Base-by-base conservation (phyloP, 2,329 filamentous ascomycete genomes). In the Sarocladiaceae sp. region DNA sequence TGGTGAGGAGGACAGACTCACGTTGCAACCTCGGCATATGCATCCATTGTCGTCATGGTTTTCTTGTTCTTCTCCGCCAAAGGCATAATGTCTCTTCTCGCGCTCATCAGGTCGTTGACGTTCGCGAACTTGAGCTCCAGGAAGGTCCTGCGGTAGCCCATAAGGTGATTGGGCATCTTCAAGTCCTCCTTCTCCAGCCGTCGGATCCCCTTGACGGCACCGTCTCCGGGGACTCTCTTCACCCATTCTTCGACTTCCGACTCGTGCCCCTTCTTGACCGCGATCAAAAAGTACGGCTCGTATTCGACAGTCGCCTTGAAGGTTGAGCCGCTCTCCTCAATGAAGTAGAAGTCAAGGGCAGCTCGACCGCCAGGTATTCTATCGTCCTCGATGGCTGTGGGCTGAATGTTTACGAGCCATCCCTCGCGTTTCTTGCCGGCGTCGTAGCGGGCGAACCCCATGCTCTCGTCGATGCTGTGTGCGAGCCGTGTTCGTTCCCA, bases 261-360 rank as follows among this genome's bases (percentile, higher is more conserved):
- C 72, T 99, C 95, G 61, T 84, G 85, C 7, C 91, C 90, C 64
- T 86, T 88, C 69, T 91, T 94, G 50, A 92, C 89, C 0, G 92
- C 93, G 51, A 99, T 83, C 55, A 99, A 72, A 61, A 99, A 96
- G 73, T 99, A 99, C 1, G 94, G 94, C 61, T 97, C 91, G 67
- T 96, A 97, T 72, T 96, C 90, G 58, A 99, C 74, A 1, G 92
- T 97, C 11, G 94, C 92, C 68, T 99, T 99, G 79, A 99, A 99
- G 4, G 88, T 93, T 47, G 86, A 83, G 13, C 90, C 81, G 62
- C 96, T 88, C 54, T 93, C 89, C 62, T 92, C 89, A 54, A 99
- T 87, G 71, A 99, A 99, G 75, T 97, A 99, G 71, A 91, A 97
- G 72, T 99, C 94, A 53, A 99, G 83, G 8, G 90, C 94, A 1